Evolutionary conservation across 495 filamentous ascomycete genomes (phyloP).

Genomic region (Neurospora discreta): DNA sequence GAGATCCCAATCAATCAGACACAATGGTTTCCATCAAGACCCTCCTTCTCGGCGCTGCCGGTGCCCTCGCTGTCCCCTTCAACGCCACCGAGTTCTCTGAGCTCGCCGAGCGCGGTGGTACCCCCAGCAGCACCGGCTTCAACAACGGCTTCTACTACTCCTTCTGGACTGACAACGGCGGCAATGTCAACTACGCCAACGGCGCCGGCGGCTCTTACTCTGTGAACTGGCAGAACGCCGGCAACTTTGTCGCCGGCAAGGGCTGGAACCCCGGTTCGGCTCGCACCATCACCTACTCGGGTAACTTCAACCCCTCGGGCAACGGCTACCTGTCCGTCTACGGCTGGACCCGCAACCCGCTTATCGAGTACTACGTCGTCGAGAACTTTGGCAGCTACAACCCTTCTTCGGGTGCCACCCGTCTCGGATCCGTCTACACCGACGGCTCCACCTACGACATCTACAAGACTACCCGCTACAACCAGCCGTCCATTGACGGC

Average conservation of each 20-base stretch:
- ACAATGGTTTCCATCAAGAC: conserved; percentile 13
- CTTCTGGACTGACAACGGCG: conserved; percentile 50
- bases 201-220: conserved; percentile 39
- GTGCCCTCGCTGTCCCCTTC: conserved; percentile 6
- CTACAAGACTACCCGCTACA: conserved; percentile 44
- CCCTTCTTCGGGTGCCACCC: conserved; percentile 34
- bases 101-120: conserved; percentile 20
- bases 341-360: conserved; percentile 46
- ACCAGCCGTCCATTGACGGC: conserved; percentile 49
- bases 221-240: conserved; percentile 40
- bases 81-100: conserved; percentile 13
- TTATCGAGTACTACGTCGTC: conserved; percentile 53
- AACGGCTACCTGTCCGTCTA: conserved; percentile 49
- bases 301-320: conserved; percentile 36
- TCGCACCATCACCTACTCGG: conserved; percentile 30
- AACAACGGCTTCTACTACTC: conserved; percentile 50
- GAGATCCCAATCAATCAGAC: not conserved
- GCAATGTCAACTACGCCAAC: conserved; percentile 44
- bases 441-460: conserved; percentile 58
- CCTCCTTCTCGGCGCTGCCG: conserved; percentile 6
- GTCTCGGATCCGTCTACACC: conserved; percentile 42
- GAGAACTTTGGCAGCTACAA: conserved; percentile 46
- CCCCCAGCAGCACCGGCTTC: conserved; percentile 30
- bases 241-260: conserved; percentile 53
- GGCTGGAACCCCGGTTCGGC: conserved; percentile 45